Conservation (phyloP, 169 alveolate species). For the Plasmodium knowlesi region DNA sequence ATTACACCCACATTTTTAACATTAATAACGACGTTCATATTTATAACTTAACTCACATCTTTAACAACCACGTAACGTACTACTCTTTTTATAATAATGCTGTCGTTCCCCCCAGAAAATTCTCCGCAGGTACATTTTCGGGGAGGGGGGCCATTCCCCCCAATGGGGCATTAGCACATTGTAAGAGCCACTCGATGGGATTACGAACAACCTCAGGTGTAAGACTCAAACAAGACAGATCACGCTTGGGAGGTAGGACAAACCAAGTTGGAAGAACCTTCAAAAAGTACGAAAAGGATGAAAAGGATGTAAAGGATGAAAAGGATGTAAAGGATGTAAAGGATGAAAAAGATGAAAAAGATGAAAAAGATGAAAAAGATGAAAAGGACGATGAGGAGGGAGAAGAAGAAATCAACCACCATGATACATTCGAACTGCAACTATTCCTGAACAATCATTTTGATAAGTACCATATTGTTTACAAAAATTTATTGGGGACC, state of each 20-base stretch:
- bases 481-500: conserved; percentile 32
- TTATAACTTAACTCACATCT: conserved; percentile 58
- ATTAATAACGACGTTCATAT: conserved; percentile 69
- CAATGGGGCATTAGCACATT: background rate
- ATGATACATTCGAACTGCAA: conserved; percentile 26
- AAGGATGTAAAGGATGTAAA: too few relatives aligned
- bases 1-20: conserved; percentile 69
- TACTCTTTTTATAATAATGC: conserved; percentile 46
- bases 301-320: too few relatives aligned
- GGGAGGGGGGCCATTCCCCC: background rate
- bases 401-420: background rate
- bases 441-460: conserved; percentile 48
- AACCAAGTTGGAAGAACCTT: background rate
- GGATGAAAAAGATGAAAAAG: too few relatives aligned
- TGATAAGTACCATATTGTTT: conserved; percentile 46
- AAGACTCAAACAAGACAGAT: background rate
- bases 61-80: conserved; percentile 55
- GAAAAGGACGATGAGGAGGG: too few relatives aligned
- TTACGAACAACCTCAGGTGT: background rate
- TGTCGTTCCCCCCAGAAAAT: background rate
- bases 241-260: background rate
- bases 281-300: background rate
- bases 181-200: background rate
- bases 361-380: too few relatives aligned
- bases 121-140: background rate